phyloP scores from a whole-genome alignment of 768 basidiomycete genomes.

The Collybiopsis confluens region DNA sequence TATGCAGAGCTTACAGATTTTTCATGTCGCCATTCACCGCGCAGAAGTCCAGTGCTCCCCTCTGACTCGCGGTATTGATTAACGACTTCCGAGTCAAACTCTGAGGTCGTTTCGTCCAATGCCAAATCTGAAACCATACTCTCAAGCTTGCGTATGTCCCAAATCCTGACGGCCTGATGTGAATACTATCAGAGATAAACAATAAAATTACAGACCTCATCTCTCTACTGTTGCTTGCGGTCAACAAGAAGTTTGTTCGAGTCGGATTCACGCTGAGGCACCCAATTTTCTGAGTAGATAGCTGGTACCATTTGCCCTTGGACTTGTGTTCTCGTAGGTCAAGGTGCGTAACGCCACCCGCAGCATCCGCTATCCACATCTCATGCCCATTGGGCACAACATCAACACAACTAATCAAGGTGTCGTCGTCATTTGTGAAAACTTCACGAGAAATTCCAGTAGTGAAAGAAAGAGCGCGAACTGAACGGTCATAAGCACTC shows the following conservation, averaged over 20 bases:
- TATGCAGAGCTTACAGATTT: conserved; percentile 81
- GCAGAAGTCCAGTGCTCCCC: conserved; percentile 49
- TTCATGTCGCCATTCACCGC: conserved; percentile 64
- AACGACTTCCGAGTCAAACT: conserved; percentile 40
- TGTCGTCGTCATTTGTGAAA: conserved; percentile 56
- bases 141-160: conserved; percentile 71
- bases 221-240: conserved; percentile 69
- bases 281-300: conserved; percentile 75
- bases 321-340: conserved; percentile 65
- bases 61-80: conserved; percentile 46
- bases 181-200: conserved; percentile 1
- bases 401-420: conserved; percentile 69
- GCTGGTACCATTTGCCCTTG: conserved; percentile 53
- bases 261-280: conserved; percentile 76
- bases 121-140: conserved; percentile 32
- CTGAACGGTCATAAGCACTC: conserved; percentile 76
- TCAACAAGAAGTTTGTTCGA: conserved; percentile 60
- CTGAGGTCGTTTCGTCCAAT: conserved; percentile 20
- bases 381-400: conserved; percentile 64
- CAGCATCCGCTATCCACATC: conserved; percentile 79
- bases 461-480: conserved; percentile 69
- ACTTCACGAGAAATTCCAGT: conserved; percentile 70
- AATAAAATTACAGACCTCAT: conserved; percentile 51
- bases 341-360: conserved; percentile 69
- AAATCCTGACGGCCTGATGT: conserved; percentile 48